Evolutionary conservation across 352 stramenopile species (phyloP).

Genomic region (Elongisporangium anandrum): DNA sequence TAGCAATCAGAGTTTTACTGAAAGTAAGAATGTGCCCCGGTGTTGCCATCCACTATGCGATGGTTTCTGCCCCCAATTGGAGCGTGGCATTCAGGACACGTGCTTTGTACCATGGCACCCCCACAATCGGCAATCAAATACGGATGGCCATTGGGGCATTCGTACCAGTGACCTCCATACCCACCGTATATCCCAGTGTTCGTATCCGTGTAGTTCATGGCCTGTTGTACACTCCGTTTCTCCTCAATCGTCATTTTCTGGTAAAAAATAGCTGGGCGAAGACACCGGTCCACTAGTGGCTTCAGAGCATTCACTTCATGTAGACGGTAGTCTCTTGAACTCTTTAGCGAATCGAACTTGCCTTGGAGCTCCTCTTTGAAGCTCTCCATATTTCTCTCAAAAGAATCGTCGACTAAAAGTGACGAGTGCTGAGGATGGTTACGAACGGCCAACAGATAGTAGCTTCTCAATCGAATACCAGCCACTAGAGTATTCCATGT

Average conservation of each 20-base stretch:
- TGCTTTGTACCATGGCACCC: slow-evolving; percentile 55
- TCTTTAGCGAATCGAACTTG: background rate
- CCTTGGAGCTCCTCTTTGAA: background rate
- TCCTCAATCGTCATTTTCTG: background rate
- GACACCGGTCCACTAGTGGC: background rate
- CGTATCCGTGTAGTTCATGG: background rate
- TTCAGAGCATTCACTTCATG: background rate
- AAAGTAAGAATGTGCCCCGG: background rate
- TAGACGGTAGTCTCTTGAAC: background rate
- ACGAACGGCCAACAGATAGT: background rate
- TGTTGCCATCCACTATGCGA: background rate
- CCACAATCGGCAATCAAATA: slow-evolving; percentile 85
- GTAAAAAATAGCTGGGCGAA: background rate
- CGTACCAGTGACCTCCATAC: slow-evolving; percentile 50
- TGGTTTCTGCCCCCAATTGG: slow-evolving; percentile 36
- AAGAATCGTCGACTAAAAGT: background rate
- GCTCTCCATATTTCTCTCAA: background rate
- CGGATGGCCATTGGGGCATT: slow-evolving; percentile 77
- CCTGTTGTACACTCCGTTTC: background rate
- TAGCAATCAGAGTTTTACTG: background rate
- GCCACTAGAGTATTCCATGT: background rate
- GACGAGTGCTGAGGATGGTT: background rate
- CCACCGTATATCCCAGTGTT: background rate
- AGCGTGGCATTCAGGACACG: slow-evolving; percentile 68
- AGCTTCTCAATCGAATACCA: background rate